Evolutionary conservation across 768 basidiomycete species (phyloP).

Genomic region (Sporobolomyces roseus): DNA sequence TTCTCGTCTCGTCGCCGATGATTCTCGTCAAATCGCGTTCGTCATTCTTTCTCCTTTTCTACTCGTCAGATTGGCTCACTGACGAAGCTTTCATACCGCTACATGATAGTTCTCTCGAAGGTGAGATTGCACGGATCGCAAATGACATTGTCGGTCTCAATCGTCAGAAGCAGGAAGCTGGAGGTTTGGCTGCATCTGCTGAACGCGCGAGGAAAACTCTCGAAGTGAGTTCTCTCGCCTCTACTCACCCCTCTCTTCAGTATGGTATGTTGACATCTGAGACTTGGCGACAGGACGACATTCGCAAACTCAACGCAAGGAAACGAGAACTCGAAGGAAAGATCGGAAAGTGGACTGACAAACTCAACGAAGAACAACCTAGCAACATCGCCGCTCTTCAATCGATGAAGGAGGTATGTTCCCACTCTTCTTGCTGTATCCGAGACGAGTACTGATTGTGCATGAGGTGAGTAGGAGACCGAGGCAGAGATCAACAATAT

Average conservation of each 20-base stretch:
- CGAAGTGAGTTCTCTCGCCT: conserved; percentile 42
- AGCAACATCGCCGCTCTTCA: conserved; percentile 33
- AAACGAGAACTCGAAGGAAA: conserved; percentile 5
- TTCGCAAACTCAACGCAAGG: neutral
- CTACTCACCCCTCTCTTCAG: neutral
- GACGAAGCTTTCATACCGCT: neutral
- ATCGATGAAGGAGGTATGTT: conserved; percentile 26
- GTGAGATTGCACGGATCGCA: neutral
- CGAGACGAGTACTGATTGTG: neutral
- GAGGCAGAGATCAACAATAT: conserved; percentile 20
- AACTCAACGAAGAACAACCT: conserved; percentile 35
- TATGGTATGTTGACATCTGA: neutral
- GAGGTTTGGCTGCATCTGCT: conserved; percentile 59
- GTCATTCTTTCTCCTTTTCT: neutral
- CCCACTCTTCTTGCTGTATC: neutral
- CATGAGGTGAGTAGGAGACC: conserved; percentile 17
- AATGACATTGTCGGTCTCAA: neutral
- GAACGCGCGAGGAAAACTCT: conserved; percentile 58
- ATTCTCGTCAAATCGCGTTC: conserved; percentile 7
- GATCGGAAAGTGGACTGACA: neutral
- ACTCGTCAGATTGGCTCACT: neutral
- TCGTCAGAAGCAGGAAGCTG: neutral
- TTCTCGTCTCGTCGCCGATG: conserved; percentile 40
- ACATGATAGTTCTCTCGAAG: neutral
- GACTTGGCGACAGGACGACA: neutral